A percentile compares a stretch with the other conserved stretches of the same genome.
Evolutionary conservation across 441 rosid species (phyloP).

Genomic region (Pelargonium myrrhifolium): DNA sequence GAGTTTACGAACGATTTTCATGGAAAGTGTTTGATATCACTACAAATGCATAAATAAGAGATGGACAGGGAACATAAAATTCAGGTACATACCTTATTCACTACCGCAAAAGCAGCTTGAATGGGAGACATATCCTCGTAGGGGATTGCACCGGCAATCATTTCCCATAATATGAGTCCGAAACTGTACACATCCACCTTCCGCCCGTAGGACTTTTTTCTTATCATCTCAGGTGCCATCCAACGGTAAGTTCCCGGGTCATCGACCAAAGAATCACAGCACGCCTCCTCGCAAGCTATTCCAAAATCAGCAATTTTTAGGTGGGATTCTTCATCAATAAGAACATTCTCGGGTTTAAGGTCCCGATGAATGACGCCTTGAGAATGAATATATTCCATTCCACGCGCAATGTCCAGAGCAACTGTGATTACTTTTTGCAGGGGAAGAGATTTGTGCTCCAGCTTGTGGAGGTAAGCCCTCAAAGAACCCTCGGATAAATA

Average conservation of each 20-base stretch:
- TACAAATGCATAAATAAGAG: not conserved
- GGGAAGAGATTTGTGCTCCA: constrained; percentile 63
- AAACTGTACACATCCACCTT: constrained; percentile 91
- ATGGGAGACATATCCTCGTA: constrained; percentile 95
- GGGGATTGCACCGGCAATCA: constrained; percentile 89
- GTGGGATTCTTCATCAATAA: constrained; percentile 57
- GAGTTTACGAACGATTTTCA: not conserved
- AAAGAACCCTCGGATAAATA: constrained; percentile 85
- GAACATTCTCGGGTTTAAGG: constrained; percentile 50
- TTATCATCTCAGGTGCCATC: constrained; percentile 99
- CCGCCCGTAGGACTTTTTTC: constrained; percentile 65
- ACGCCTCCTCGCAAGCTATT: constrained; percentile 80
- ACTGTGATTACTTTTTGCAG: constrained; percentile 49
- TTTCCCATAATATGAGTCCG: constrained; percentile 93
- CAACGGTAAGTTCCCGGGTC: constrained; percentile 98
- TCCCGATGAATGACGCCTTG: too few relatives aligned
- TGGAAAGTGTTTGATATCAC: not conserved
- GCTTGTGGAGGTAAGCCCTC: constrained; percentile 88
- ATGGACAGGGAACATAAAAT: not conserved
- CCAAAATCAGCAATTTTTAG: constrained; percentile 94
- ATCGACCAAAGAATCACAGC: constrained; percentile 72
- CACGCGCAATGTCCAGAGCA: constrained; percentile 76
- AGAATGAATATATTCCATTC: constrained; percentile 91
- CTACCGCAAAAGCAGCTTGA: constrained; percentile 98
- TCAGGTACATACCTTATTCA: constrained; percentile 55